phyloP scores from a whole-genome alignment of 106 monocot genomes.

The Allium sativum region DNA sequence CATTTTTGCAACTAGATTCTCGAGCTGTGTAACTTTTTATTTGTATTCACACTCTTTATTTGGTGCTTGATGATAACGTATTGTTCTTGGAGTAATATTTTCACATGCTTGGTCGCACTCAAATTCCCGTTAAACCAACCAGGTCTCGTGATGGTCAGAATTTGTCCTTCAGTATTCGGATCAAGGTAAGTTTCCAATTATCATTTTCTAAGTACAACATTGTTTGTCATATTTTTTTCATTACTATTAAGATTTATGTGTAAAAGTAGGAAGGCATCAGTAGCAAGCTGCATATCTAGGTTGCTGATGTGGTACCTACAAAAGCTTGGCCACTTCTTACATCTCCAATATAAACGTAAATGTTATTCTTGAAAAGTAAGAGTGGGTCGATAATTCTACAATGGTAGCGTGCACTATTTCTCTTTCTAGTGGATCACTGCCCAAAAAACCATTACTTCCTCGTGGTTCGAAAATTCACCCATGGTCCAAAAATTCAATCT shows the following conservation, averaged over 20 bases:
- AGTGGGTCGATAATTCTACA: slow-evolving; percentile 60
- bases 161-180: slow-evolving; percentile 77
- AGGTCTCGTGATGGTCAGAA: slow-evolving; percentile 87
- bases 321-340: slow-evolving; percentile 78
- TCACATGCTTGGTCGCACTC: slow-evolving; percentile 1
- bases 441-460: slow-evolving; percentile 75
- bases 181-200: slow-evolving; percentile 32
- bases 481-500: slow-evolving; percentile 94
- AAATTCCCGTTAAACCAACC: slow-evolving; percentile 11
- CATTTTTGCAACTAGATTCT: too few relatives aligned
- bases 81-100: too few relatives aligned
- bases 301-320: slow-evolving; percentile 86
- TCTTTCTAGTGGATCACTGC: slow-evolving; percentile 62
- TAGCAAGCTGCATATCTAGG: slow-evolving; percentile 74
- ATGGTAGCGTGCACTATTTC: slow-evolving; percentile 87
- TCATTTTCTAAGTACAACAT: not conserved
- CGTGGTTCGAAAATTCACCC: too few relatives aligned
- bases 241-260: not conserved
- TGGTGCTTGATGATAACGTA: not conserved
- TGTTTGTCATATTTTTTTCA: slow-evolving; percentile 1
- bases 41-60: not conserved
- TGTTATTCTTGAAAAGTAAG: slow-evolving; percentile 89
- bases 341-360: slow-evolving; percentile 78
- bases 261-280: slow-evolving; percentile 41
- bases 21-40: not conserved